Evolutionary conservation across 2,329 filamentous ascomycete species (phyloP).

Genomic region (Beauveria sp.): DNA sequence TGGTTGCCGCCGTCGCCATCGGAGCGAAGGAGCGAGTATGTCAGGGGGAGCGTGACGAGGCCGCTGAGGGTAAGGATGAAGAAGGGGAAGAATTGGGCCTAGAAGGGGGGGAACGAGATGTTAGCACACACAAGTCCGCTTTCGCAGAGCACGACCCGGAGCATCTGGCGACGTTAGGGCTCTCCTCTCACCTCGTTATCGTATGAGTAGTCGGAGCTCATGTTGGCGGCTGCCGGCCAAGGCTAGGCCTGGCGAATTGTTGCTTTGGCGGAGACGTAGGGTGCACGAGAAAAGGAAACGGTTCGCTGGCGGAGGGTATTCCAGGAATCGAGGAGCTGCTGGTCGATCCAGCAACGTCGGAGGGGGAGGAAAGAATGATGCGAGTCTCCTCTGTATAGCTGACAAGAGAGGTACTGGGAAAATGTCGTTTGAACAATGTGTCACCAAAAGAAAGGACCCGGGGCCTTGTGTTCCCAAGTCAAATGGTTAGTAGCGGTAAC

Average conservation of each 20-base stretch:
- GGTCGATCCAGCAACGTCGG: not conserved
- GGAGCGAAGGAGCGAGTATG: slow-evolving; percentile 77
- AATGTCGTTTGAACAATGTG: slow-evolving; percentile 4
- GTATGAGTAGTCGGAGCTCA: slow-evolving; percentile 96
- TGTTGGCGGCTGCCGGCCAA: slow-evolving; percentile 43
- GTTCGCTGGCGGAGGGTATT: not conserved
- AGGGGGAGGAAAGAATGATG: not conserved
- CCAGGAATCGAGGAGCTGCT: not conserved
- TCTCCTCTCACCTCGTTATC: slow-evolving; percentile 66
- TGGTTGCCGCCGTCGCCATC: slow-evolving; percentile 70
- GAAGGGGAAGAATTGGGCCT: slow-evolving; percentile 98
- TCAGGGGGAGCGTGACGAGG: slow-evolving; percentile 82
- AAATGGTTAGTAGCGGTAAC: not conserved
- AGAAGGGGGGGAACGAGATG: not conserved
- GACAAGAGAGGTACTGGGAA: not conserved
- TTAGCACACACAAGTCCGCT: not conserved
- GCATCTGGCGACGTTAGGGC: not conserved
- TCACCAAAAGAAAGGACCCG: slow-evolving; percentile 7
- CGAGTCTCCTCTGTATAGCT: not conserved
- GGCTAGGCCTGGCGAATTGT: slow-evolving; percentile 21
- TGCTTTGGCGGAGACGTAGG: not conserved
- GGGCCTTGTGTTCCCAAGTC: not conserved
- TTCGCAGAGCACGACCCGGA: too few relatives aligned
- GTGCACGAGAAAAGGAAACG: not conserved
- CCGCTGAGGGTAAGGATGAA: slow-evolving; percentile 88